Base-by-base conservation (phyloP, 2,329 filamentous ascomycete genomes). In the Paecilomyces sp. region DNA sequence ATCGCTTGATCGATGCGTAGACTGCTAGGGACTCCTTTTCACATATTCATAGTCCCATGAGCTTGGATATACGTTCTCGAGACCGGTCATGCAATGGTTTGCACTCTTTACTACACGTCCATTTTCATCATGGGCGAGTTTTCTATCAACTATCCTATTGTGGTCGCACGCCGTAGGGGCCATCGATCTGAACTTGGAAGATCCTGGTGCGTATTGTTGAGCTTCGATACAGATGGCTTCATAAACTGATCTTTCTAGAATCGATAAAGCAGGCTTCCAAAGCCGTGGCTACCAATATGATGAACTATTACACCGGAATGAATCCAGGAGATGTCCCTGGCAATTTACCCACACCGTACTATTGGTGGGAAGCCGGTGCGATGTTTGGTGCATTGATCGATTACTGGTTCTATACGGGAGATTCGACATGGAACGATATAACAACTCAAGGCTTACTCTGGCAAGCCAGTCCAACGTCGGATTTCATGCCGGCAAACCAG, bases 241-340 rank as follows among this genome's bases (percentile, higher is more conserved):
- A 18, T 47, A 0, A 18, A 47, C 41, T 54, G 8, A 3, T 12
- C 3, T 18, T 22, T 24, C 8, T 54, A 75, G 79, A 74, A 15
- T 81, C 79, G 2, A 79, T 83, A 62, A 81, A 79, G 60, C 65
- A 70, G 58, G 77, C 78, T 15, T 75, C 80, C 6, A 75, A 74
- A 57, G 72, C 72, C 22, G 69, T 80, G 56, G 78, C 79, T 3
- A 74, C 73, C 62, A 75, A 75, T 53, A 79, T 85, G 72, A 80
- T 85, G 67, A 73, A 70, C 28, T 81, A 81, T 62, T 85, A 85
- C 64, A 80, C 78, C 0, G 72, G 72, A 15, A 68, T 70, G 62
- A 78, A 76, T 28, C 75, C 79, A 8, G 80, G 79, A 33, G 78
- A 82, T 61, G 75, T 78, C 22, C 79, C 81, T 1, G 81, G 81